These are phyloP conservation scores for Urtica urens DNA, from an alignment of 306 rosid genomes.

Conservation along the genomic window DNA sequence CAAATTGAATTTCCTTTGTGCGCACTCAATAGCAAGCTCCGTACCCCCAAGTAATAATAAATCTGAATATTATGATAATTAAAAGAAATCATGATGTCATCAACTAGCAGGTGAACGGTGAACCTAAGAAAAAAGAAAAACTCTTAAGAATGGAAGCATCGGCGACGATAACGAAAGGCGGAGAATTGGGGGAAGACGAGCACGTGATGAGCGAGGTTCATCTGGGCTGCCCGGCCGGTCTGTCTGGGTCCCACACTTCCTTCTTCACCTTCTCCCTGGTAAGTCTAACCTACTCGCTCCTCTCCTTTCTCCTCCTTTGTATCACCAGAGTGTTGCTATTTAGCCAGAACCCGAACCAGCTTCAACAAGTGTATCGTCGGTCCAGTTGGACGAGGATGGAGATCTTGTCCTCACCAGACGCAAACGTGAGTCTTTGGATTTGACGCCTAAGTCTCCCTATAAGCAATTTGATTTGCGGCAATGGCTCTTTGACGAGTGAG, in stretches of 20 bases:
- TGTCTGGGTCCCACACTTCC: constrained; percentile 50
- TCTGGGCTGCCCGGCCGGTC: constrained; percentile 66
- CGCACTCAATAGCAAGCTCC: too few species aligned
- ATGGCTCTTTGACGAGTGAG: too few species aligned
- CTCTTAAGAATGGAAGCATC: too few species aligned
- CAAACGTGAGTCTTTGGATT: constrained; percentile 22
- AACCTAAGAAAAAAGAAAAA: too few species aligned
- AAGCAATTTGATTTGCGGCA: background rate
- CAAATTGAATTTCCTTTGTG: too few species aligned
- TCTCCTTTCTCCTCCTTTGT: background rate
- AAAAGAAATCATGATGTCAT: too few species aligned
- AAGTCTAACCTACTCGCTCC: too few species aligned
- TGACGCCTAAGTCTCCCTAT: too few species aligned
- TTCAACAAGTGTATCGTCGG: constrained; percentile 11
- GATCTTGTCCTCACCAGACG: constrained; percentile 73
- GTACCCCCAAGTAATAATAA: too few species aligned
- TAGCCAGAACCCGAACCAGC: constrained; percentile 16
- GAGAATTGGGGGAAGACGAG: constrained; percentile 21
- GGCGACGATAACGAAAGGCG: too few species aligned
- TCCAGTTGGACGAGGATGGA: constrained; percentile 52
- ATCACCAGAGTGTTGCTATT: background rate
- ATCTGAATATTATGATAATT: too few species aligned
- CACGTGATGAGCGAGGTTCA: constrained; percentile 93
- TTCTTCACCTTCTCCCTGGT: constrained; percentile 46
- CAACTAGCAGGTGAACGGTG: too few species aligned